Conservation (phyloP, 345 rosid genomes). For the Bruguiera sexangula region DNA sequence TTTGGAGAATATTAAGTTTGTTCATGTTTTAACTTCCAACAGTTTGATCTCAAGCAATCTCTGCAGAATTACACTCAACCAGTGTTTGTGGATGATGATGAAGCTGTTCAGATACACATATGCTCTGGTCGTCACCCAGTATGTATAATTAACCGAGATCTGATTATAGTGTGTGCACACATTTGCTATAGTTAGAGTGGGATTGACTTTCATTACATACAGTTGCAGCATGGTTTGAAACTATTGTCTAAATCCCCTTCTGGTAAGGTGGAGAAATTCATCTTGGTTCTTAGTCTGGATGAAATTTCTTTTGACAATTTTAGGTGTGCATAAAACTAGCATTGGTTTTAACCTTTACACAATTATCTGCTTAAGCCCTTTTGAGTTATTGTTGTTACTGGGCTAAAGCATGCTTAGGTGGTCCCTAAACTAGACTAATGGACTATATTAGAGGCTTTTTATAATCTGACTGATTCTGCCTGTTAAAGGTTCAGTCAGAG, state of each 20-base stretch:
- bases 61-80: conserved; percentile 80
- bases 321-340: too few species aligned
- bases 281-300: neutral
- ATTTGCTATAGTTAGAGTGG: neutral
- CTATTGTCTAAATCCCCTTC: neutral
- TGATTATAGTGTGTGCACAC: neutral
- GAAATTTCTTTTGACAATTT: too few species aligned
- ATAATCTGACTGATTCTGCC: too few species aligned
- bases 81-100: conserved; percentile 53
- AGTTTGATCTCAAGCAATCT: conserved; percentile 12
- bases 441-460: too few species aligned
- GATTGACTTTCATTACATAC: neutral
- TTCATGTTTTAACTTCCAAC: conserved; percentile 13
- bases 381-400: too few species aligned
- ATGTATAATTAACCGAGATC: conserved; percentile 24
- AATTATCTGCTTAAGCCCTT: too few species aligned
- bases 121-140: conserved; percentile 89
- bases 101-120: conserved; percentile 70
- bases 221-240: neutral
- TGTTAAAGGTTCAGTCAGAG: neutral
- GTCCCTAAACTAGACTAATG: too few species aligned
- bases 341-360: too few species aligned
- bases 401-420: too few species aligned
- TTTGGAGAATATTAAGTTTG: conserved; percentile 1
- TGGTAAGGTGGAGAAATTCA: neutral